Conservation (phyloP, 768 basidiomycete genomes). For the Boletus rubroflammeus region DNA sequence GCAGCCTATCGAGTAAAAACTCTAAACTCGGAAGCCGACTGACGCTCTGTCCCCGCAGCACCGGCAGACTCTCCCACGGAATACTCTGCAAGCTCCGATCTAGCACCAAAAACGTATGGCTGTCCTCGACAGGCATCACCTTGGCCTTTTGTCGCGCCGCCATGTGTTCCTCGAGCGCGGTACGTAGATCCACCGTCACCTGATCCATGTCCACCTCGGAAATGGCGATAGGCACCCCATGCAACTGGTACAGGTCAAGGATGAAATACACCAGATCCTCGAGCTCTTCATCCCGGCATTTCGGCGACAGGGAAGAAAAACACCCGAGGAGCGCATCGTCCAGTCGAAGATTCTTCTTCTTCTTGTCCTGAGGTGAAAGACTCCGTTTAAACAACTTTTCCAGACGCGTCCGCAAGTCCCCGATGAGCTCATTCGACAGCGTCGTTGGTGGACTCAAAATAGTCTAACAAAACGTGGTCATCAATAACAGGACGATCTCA, state of each 20-base stretch:
- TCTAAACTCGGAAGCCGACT: constrained; percentile 90
- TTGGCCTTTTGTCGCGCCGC: constrained; percentile 34
- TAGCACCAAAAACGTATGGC: constrained; percentile 83
- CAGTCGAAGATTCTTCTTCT: constrained; percentile 53
- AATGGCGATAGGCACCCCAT: constrained; percentile 82
- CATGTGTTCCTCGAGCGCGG: constrained; percentile 69
- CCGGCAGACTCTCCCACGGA: constrained; percentile 95
- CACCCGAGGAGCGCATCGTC: constrained; percentile 79
- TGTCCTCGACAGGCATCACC: constrained; percentile 38
- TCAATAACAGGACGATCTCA: not conserved
- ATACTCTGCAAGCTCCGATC: constrained; percentile 87
- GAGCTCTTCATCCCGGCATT: constrained; percentile 87
- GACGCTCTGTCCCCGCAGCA: constrained; percentile 77
- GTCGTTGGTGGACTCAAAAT: constrained; percentile 52
- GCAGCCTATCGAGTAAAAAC: constrained; percentile 82
- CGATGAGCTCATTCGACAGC: constrained; percentile 43
- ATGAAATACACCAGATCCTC: constrained; percentile 95
- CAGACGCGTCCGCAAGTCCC: constrained; percentile 60
- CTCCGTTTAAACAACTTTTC: constrained; percentile 73
- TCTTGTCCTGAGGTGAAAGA: constrained; percentile 57
- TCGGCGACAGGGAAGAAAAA: constrained; percentile 78
- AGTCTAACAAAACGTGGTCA: constrained; percentile 36
- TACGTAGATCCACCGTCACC: constrained; percentile 81
- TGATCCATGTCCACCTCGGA: constrained; percentile 92
- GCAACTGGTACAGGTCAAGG: constrained; percentile 90